Conservation (phyloP, 306 rosid genomes). For the Coriaria nepalensis region DNA sequence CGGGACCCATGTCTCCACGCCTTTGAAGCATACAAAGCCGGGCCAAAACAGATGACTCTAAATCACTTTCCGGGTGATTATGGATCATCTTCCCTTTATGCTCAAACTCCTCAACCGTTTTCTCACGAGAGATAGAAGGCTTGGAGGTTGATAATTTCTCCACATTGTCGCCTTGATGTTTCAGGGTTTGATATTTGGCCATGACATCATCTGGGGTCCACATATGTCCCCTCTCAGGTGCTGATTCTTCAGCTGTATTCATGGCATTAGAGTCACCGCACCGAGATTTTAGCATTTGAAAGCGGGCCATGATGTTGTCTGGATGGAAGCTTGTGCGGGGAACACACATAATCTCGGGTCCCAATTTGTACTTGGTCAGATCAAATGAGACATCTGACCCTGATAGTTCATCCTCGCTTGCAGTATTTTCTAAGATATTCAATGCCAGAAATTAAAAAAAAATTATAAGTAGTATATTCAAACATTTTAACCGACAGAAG, state of each 20-base stretch:
- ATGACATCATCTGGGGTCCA: constrained; percentile 6
- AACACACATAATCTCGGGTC: constrained; percentile 23
- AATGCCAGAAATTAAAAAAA: constrained; percentile 8
- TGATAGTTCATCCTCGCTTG: constrained; percentile 24
- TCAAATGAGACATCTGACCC: constrained; percentile 19
- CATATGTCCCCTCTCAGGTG: constrained; percentile 1
- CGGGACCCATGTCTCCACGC: constrained; percentile 23
- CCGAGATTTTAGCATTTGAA: constrained; percentile 23
- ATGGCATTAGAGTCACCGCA: constrained; percentile 12
- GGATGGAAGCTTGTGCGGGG: constrained; percentile 18
- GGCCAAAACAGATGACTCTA: constrained; percentile 44
- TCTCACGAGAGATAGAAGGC: neutral
- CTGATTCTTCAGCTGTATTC: constrained; percentile 11
- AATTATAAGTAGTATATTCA: constrained; percentile 6
- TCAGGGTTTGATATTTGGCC: constrained; percentile 9
- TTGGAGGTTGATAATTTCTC: constrained; percentile 3
- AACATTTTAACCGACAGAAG: neutral
- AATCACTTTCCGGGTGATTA: constrained; percentile 13
- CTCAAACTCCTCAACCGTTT: neutral
- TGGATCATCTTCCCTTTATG: constrained; percentile 14
- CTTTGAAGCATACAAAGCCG: constrained; percentile 33
- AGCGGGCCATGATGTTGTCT: constrained; percentile 30
- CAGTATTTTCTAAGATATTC: constrained; percentile 20
- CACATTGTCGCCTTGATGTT: constrained; percentile 7
- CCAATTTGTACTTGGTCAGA: constrained; percentile 18